Conservation (phyloP, 164 flowering plant genomes). For the Akebia trifoliata region DNA sequence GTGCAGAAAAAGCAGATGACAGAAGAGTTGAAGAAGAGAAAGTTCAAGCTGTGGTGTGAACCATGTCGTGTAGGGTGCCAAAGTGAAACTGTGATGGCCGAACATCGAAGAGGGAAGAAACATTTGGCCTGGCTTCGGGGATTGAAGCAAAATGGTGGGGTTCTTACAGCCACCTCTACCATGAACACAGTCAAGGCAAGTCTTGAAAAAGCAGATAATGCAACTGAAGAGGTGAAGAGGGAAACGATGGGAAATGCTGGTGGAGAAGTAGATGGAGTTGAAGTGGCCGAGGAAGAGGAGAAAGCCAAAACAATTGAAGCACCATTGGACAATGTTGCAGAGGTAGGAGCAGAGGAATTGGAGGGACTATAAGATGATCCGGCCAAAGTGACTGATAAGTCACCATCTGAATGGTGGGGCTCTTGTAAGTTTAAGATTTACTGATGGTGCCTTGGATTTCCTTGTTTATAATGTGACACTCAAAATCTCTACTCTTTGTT, state of each 20-base stretch:
- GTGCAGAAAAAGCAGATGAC: slow-evolving; percentile 1
- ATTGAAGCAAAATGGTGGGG: slow-evolving; percentile 11
- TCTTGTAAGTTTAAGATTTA: no score
- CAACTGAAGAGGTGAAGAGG: neutral
- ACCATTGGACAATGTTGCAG: neutral
- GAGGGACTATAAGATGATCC: no score
- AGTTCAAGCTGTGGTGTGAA: slow-evolving; percentile 18
- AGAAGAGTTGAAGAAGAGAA: slow-evolving; percentile 6
- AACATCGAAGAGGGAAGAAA: slow-evolving; percentile 18
- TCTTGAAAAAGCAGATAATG: neutral
- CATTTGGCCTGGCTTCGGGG: slow-evolving; percentile 12
- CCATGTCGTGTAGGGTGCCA: slow-evolving; percentile 17
- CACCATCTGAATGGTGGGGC: no score
- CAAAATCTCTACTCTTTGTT: no score
- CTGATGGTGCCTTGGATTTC: no score
- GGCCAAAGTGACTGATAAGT: no score
- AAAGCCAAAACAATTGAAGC: neutral
- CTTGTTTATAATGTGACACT: no score
- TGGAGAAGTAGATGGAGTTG: slow-evolving; percentile 2
- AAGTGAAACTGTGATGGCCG: slow-evolving; percentile 8
- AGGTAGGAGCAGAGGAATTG: no score
- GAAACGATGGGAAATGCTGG: slow-evolving; percentile 1
- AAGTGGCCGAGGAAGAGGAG: neutral
- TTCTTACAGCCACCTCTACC: slow-evolving; percentile 2
- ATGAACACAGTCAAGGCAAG: no score